These are phyloP conservation scores for Penicillium bovifimosum DNA, from an alignment of 495 filamentous ascomycete genomes.

Conservation along the genomic window DNA sequence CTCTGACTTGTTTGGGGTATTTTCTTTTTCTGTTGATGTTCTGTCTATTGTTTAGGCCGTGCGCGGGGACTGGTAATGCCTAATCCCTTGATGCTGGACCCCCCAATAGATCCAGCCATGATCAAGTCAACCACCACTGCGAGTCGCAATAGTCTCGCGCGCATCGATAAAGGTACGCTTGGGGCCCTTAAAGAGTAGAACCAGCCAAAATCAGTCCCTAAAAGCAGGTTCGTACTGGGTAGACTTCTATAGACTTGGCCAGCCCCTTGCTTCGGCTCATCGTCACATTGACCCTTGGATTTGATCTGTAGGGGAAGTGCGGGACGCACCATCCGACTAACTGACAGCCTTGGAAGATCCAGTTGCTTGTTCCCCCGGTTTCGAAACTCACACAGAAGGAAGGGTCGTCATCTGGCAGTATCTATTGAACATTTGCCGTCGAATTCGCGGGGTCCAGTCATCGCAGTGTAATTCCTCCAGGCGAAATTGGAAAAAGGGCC, in stretches of 20 bases:
- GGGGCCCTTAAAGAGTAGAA: background rate
- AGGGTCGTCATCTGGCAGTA: conserved; percentile 1
- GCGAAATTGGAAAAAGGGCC: conserved; percentile 15
- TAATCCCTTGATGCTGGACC: background rate
- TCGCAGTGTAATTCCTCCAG: background rate
- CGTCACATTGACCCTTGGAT: conserved; percentile 21
- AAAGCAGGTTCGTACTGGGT: background rate
- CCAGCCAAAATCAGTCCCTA: background rate
- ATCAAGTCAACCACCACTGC: background rate
- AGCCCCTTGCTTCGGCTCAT: conserved; percentile 22
- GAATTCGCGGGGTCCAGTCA: background rate
- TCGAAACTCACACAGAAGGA: background rate
- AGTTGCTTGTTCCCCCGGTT: background rate
- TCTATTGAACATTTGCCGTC: background rate
- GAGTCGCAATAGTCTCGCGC: background rate
- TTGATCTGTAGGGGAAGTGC: background rate
- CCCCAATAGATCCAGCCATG: background rate
- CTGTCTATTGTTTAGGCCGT: background rate
- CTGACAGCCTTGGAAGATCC: background rate
- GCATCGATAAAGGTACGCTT: background rate
- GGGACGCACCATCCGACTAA: background rate
- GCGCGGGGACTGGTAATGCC: background rate
- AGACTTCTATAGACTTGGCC: conserved; percentile 12
- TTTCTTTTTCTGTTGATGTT: background rate
- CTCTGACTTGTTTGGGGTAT: background rate